Conservation (phyloP, 768 basidiomycete genomes). For the Lyophyllum semitale region DNA sequence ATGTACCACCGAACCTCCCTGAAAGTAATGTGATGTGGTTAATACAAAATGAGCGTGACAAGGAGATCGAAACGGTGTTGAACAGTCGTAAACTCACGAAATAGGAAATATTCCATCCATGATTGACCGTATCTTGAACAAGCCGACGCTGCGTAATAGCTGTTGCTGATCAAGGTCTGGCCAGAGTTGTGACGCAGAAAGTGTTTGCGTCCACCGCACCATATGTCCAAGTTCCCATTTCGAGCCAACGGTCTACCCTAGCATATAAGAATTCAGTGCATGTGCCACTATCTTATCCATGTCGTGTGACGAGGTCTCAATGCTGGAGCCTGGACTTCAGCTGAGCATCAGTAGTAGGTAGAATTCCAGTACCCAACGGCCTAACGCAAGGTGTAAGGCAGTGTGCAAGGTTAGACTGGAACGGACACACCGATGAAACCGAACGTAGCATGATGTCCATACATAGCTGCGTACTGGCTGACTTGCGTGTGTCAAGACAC, state of each 20-base stretch:
- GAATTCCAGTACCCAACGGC: conserved; percentile 75
- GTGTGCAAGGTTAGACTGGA: neutral
- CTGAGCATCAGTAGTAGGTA: conserved; percentile 77
- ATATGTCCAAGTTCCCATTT: conserved; percentile 74
- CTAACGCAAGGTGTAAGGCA: conserved; percentile 34
- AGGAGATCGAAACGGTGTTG: neutral
- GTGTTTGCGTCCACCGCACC: conserved; percentile 75
- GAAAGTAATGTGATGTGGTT: conserved; percentile 6
- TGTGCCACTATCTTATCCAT: conserved; percentile 56
- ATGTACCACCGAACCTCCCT: conserved; percentile 52
- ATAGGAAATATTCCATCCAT: conserved; percentile 78
- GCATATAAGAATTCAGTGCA: conserved; percentile 65
- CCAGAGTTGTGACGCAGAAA: conserved; percentile 36
- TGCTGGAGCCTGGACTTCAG: conserved; percentile 48
- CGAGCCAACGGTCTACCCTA: conserved; percentile 75
- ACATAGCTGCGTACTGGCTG: conserved; percentile 63
- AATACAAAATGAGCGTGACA: conserved; percentile 3
- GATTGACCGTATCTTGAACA: conserved; percentile 78
- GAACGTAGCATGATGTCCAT: conserved; percentile 73
- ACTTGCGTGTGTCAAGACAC: conserved; percentile 78
- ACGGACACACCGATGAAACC: conserved; percentile 66
- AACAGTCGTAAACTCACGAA: conserved; percentile 53
- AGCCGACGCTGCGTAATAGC: conserved; percentile 56
- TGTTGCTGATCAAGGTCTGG: conserved; percentile 29
- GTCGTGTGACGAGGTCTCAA: conserved; percentile 51